Percentiles rank a stretch among this genome's conserved stretches.
These are phyloP conservation scores for Penicillium sp. DNA, from an alignment of 2,329 filamentous ascomycete genomes.

Conservation along the genomic window DNA sequence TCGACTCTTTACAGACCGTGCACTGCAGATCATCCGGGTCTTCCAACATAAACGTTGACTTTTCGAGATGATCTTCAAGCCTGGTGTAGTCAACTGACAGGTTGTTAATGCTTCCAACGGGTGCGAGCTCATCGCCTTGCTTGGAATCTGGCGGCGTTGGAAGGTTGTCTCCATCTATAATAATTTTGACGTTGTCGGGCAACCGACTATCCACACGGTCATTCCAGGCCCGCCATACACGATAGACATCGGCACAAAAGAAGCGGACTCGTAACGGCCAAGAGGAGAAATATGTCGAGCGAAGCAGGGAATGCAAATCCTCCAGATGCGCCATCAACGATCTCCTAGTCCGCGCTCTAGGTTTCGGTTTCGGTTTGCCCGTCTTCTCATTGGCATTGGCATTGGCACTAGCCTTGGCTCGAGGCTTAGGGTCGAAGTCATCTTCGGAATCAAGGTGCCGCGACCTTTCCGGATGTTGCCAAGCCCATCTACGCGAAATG, in stretches of 20 bases:
- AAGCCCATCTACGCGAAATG: slow-evolving; percentile 68
- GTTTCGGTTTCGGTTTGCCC: slow-evolving; percentile 39
- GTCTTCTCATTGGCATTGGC: slow-evolving; percentile 39
- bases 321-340: slow-evolving; percentile 68
- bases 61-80: slow-evolving; percentile 52
- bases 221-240: slow-evolving; percentile 64
- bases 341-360: slow-evolving; percentile 49
- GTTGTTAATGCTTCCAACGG: slow-evolving; percentile 41
- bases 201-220: slow-evolving; percentile 50
- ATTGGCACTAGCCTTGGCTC: slow-evolving; percentile 32
- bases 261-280: slow-evolving; percentile 85
- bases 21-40: slow-evolving; percentile 43
- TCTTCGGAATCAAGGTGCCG: slow-evolving; percentile 68
- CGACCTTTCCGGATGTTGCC: slow-evolving; percentile 80
- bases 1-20: slow-evolving; percentile 47
- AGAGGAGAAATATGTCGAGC: slow-evolving; percentile 72
- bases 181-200: slow-evolving; percentile 51
- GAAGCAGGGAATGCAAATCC: slow-evolving; percentile 76
- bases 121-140: slow-evolving; percentile 18
- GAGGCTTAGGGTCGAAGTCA: slow-evolving; percentile 42
- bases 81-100: slow-evolving; percentile 55
- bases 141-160: background rate
- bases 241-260: slow-evolving; percentile 67
- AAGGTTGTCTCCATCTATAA: slow-evolving; percentile 49
- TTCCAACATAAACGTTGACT: slow-evolving; percentile 47